phyloP scores from a whole-genome alignment of 1,139 yeast species.

The Ogataea hybrid region DNA sequence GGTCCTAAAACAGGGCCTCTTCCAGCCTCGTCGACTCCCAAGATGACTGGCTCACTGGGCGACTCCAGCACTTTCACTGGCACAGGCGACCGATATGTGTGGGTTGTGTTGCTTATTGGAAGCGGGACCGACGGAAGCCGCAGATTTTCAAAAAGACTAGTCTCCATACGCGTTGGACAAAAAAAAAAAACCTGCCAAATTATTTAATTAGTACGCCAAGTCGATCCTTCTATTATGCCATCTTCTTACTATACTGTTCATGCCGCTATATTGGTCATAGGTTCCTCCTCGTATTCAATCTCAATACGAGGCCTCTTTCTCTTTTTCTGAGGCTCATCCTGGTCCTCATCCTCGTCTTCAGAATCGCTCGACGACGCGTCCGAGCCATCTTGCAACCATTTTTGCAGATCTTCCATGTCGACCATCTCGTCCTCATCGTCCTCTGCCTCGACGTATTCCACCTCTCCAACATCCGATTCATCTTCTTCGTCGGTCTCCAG shows the following conservation, averaged over 20 bases:
- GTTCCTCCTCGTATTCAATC: constrained; percentile 69
- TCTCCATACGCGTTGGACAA: constrained; percentile 9
- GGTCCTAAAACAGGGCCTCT: constrained; percentile 97
- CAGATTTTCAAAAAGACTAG: constrained; percentile 11
- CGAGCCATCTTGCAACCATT: constrained; percentile 67
- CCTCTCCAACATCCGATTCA: constrained; percentile 72
- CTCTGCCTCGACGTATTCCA: constrained; percentile 78
- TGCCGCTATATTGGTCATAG: constrained; percentile 29
- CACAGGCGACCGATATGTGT: constrained; percentile 16
- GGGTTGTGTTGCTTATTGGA: constrained; percentile 17
- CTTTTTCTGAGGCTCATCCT: constrained; percentile 39
- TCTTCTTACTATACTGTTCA: neutral
- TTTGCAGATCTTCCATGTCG: constrained; percentile 87
- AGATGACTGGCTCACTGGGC: constrained; percentile 38
- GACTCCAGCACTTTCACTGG: constrained; percentile 15
- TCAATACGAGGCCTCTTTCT: constrained; percentile 77
- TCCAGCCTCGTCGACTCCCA: constrained; percentile 98
- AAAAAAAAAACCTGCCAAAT: neutral
- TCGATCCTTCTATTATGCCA: neutral
- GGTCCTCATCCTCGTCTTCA: constrained; percentile 34
- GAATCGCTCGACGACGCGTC: constrained; percentile 44
- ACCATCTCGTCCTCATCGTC: constrained; percentile 86
- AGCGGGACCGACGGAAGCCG: constrained; percentile 20
- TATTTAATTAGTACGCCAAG: neutral
- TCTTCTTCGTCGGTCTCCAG: constrained; percentile 41